Evolutionary conservation across 1,139 yeast genomes (phyloP), one percentile per base, ranked within the genome.

Genomic region (Diutina rugosa): DNA sequence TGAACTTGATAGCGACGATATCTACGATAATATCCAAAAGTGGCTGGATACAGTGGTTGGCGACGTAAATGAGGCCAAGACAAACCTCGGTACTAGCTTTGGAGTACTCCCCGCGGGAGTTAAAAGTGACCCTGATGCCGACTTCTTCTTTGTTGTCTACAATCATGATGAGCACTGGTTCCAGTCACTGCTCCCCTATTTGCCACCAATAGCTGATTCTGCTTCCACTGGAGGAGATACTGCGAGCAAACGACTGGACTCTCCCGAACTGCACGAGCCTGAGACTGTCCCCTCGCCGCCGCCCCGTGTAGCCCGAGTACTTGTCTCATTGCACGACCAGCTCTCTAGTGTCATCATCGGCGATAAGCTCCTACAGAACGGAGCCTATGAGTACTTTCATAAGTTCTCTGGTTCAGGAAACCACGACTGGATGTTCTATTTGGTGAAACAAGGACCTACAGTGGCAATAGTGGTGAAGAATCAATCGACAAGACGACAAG

Each of bases 391-490:
- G 63, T 73, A 67, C 60, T 72, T 74, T 56, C 79, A 76, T 62
- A 76, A 76, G 59, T 76, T 75, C 62, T 72, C 72, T 52, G 69
- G 72, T 57, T 71, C 70, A 57, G 71, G 69, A 57, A 60, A 62
- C 41, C 74, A 71, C 57, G 78, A 75, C 62, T 76, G 80, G 79
- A 72, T 76, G 73, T 69, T 76, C 60, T 76, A 76, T 63, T 72
- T 70, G 58, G 63, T 75, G 58, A 65, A 67, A 14, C 65, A 63
- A 7, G 71, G 70, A 58, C 68, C 64, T 58, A 70, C 75, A 45
- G 65, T 74, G 16, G 67, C 75, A 46, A 71, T 76, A 12, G 73
- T 73, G 59, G 74, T 73, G 59, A 68, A 67, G 56, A 73, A 69
- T 57, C 69, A 68, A 62, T 32, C 41, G 53, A 59, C 44, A 63